Evolutionary conservation across 73 alveolate genomes (phyloP), one percentile per base, ranked within the genome.

Genomic region (Symbiodinium pilosum): DNA sequence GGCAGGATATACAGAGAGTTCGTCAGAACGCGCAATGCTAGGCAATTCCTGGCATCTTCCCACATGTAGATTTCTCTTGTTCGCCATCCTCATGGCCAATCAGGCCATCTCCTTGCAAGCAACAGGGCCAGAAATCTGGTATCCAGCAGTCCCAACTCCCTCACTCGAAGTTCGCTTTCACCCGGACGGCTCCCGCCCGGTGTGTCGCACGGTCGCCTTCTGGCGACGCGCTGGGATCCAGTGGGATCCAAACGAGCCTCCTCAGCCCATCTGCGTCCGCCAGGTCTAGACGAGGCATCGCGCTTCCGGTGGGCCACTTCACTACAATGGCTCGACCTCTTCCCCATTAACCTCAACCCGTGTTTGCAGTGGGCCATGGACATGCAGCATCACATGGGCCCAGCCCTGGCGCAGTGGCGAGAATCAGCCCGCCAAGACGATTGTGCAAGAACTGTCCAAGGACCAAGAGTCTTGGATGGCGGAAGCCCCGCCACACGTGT

Each of bases 201-300:
- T 69, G 8, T 43, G 3, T 14, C 26, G 84, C 24, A 43, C 84
- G 12, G 4, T 18, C 43, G 26, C 84, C 43, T 69, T 40, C 43
- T 69, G 84, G 84, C 4, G 43, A 28, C 84, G 84, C 2, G 4
- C 16, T 32, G 84, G 84, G 20, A 2, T 7, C 84, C 41, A n/a
- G 40, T 69, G 84, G 84, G 84, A 69, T 28, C 84, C 84, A 3
- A 69, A 69, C 43, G 43, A 28, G 84, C 84, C 84, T n/a, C n/a
- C 21, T 20, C 40, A 4, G 12, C 18, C 43, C 43, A n/a, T 4
- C 43, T 69, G 43, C 41, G 4, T 7, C 16, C 30, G 9, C 84
- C 84, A 7, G 9, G 2, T 5, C 16, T 4, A 18, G 40, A 32
- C 42, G 84, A 69, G 84, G n/a, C 4, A 21, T 11, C 6, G 43